Evolutionary conservation across 257 asterid species (phyloP).

Genomic region (Echites panduratus): DNA sequence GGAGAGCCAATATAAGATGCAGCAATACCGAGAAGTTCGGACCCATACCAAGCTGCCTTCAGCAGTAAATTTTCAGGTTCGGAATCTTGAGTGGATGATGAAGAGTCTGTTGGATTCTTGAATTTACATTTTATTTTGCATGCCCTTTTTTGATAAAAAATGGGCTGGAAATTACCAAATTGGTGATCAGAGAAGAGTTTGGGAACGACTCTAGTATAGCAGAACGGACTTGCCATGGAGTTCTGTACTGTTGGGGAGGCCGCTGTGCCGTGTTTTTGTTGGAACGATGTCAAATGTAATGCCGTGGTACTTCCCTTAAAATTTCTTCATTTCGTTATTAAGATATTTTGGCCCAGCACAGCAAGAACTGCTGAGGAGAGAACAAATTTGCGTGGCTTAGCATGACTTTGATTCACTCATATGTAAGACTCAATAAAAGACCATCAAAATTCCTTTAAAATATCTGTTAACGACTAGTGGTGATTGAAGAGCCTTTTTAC

Average conservation of each 20-base stretch:
- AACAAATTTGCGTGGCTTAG: neutral
- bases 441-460: neutral
- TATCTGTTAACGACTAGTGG: too few relatives aligned
- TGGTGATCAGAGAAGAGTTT: conserved; percentile 15
- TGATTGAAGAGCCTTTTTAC: too few relatives aligned
- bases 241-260: neutral
- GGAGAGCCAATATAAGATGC: conserved; percentile 76
- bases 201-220: conserved; percentile 26
- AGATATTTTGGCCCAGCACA: neutral
- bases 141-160: conserved; percentile 5
- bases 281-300: neutral
- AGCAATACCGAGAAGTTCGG: conserved; percentile 82
- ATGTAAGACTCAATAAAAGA: too few relatives aligned
- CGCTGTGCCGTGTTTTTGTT: neutral
- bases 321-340: neutral
- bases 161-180: conserved; percentile 15
- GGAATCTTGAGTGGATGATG: conserved; percentile 24
- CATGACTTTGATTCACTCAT: neutral
- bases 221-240: conserved; percentile 43
- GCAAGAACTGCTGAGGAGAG: neutral
- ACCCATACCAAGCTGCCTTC: conserved; percentile 80
- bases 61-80: conserved; percentile 63
- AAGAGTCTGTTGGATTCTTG: conserved; percentile 28
- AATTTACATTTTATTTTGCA: conserved; percentile 27
- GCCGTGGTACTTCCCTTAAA: neutral